These are phyloP conservation scores for Phytophthora pinifolia DNA, from an alignment of 352 stramenopile genomes.

Conservation along the genomic window DNA sequence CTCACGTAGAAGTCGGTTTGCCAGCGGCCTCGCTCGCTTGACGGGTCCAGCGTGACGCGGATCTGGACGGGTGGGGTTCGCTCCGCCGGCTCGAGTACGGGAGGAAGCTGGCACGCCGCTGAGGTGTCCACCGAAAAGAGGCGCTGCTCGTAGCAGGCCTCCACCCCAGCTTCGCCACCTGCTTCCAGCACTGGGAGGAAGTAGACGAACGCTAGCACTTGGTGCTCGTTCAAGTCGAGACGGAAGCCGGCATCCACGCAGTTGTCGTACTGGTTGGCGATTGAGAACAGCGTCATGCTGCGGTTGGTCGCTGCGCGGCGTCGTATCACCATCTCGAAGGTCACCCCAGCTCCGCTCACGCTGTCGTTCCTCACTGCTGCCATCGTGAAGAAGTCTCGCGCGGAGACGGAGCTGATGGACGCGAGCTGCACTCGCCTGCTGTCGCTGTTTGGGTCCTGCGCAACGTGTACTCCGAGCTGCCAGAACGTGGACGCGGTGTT, in stretches of 20 bases:
- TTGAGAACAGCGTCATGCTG: slow-evolving; percentile 74
- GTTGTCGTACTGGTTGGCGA: slow-evolving; percentile 58
- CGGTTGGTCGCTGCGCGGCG: slow-evolving; percentile 33
- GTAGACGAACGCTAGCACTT: slow-evolving; percentile 63
- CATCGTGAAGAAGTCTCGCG: slow-evolving; percentile 50
- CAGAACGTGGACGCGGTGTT: slow-evolving; percentile 26
- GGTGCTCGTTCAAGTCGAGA: slow-evolving; percentile 56
- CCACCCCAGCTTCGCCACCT: slow-evolving; percentile 24
- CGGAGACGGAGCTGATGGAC: slow-evolving; percentile 47
- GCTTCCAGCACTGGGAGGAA: slow-evolving; percentile 49
- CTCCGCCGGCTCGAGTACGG: slow-evolving; percentile 26
- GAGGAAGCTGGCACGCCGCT: slow-evolving; percentile 37
- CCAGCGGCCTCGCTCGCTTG: slow-evolving; percentile 23
- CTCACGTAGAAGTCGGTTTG: slow-evolving; percentile 54
- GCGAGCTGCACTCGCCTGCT: slow-evolving; percentile 49
- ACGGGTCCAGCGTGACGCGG: slow-evolving; percentile 52
- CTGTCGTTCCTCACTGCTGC: slow-evolving; percentile 28
- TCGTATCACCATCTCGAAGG: slow-evolving; percentile 71
- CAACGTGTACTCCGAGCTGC: slow-evolving; percentile 51
- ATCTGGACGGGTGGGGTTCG: slow-evolving; percentile 60
- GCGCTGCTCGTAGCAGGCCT: slow-evolving; percentile 56
- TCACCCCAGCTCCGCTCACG: slow-evolving; percentile 33
- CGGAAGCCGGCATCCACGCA: slow-evolving; percentile 72
- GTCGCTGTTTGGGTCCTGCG: slow-evolving; percentile 28
- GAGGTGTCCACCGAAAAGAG: slow-evolving; percentile 40